Conservation (phyloP, 2,329 filamentous ascomycete species). For the Sclerotiophoma versabilis region DNA sequence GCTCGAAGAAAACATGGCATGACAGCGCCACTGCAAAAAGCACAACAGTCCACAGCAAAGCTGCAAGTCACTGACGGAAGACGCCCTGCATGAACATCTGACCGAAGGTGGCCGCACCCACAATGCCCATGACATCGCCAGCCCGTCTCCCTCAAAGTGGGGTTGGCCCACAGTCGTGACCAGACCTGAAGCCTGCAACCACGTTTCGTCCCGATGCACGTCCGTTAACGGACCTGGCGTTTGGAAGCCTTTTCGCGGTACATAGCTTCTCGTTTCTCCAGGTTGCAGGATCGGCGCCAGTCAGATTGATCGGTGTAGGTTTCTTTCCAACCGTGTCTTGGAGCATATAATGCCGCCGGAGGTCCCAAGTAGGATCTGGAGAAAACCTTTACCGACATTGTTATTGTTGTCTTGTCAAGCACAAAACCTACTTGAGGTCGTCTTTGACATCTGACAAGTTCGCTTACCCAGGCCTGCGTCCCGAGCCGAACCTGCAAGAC, state of each 20-base stretch:
- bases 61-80: neutral
- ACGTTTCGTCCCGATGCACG: constrained; percentile 15
- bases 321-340: neutral
- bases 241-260: neutral
- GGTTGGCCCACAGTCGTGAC: constrained; percentile 6
- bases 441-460: constrained; percentile 2
- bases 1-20: neutral
- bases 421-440: neutral
- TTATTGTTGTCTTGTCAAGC: neutral
- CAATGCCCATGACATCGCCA: neutral
- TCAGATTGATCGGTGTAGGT: neutral
- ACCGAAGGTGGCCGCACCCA: constrained; percentile 6
- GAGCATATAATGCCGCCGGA: neutral
- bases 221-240: neutral
- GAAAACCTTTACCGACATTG: neutral
- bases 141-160: neutral
- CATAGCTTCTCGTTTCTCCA: neutral
- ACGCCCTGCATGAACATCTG: neutral
- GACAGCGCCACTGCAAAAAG: neutral
- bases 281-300: neutral
- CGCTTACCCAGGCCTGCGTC: constrained; percentile 2
- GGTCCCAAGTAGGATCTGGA: neutral
- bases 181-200: constrained; percentile 15
- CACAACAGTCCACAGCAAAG: neutral
- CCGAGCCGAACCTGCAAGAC: constrained; percentile 10